Evolutionary conservation across 495 filamentous ascomycete species (phyloP).

Genomic region (Hyphodiscus hymeniophilus): DNA sequence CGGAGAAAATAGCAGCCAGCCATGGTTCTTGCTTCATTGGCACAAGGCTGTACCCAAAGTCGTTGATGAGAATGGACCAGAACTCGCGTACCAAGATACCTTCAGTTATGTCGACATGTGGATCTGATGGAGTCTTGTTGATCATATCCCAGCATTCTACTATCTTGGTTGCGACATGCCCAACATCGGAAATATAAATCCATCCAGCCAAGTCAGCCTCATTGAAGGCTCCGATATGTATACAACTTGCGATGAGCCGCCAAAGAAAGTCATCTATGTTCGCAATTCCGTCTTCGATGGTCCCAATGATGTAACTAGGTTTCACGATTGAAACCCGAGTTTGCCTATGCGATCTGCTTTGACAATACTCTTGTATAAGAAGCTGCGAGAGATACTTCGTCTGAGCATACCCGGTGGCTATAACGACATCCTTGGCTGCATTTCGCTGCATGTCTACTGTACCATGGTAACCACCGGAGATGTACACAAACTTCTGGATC

Average conservation of each 20-base stretch:
- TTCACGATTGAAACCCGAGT: too few species aligned
- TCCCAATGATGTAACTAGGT: too few species aligned
- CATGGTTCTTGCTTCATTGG: neutral
- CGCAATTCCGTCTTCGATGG: too few species aligned
- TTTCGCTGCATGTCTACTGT: neutral
- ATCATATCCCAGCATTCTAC: neutral
- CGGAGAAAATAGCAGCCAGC: neutral
- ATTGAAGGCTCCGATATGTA: neutral
- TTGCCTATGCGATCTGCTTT: too few species aligned
- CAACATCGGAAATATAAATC: neutral
- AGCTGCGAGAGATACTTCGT: neutral
- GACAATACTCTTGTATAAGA: too few species aligned
- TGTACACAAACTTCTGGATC: neutral
- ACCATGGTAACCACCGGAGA: neutral
- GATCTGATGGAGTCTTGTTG: neutral
- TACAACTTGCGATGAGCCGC: neutral
- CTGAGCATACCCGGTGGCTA: neutral
- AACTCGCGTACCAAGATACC: neutral
- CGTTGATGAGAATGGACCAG: neutral
- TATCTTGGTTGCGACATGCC: neutral
- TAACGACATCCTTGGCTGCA: neutral
- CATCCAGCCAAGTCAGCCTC: neutral
- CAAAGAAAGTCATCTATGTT: too few species aligned
- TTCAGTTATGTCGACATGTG: neutral
- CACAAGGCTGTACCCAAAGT: neutral